Evolutionary conservation across 2,329 filamentous ascomycete genomes (phyloP).

Genomic region (Colletotrichum incanum): DNA sequence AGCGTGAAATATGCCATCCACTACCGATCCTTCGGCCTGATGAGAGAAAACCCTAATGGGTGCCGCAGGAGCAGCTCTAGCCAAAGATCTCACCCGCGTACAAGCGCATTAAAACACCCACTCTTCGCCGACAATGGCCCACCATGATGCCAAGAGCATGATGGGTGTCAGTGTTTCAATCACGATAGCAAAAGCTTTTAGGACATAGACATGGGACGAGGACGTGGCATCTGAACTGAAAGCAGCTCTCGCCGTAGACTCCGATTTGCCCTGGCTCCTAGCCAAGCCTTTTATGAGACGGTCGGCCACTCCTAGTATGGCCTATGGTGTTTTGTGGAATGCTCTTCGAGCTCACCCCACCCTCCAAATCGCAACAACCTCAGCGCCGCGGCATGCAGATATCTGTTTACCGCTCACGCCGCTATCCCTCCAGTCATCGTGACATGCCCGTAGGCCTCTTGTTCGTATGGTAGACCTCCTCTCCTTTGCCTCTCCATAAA

Average conservation of each 20-base stretch:
- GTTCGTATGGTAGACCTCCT: neutral
- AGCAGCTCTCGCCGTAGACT: slow-evolving; percentile 4
- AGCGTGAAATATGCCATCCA: neutral
- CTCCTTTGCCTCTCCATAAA: neutral
- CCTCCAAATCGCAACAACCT: neutral
- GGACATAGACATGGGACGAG: neutral
- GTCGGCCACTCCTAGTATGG: neutral
- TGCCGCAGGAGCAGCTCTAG: neutral
- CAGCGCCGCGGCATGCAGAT: neutral
- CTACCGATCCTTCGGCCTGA: too few species aligned
- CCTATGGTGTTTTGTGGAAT: neutral
- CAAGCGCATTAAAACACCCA: slow-evolving; percentile 5
- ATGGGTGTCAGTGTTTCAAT: slow-evolving; percentile 31
- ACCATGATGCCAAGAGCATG: neutral
- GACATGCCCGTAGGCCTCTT: neutral
- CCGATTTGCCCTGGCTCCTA: slow-evolving; percentile 6
- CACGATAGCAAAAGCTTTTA: neutral
- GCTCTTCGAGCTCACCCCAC: neutral
- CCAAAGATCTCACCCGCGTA: neutral
- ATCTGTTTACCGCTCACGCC: neutral
- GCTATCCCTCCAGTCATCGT: neutral
- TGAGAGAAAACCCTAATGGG: too few species aligned
- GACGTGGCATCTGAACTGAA: slow-evolving; percentile 3
- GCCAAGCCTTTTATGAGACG: neutral
- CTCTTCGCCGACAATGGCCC: neutral